Evolutionary conservation across 1,139 yeast genomes (phyloP).

Genomic region (Saccharomycopsis hybrid): DNA sequence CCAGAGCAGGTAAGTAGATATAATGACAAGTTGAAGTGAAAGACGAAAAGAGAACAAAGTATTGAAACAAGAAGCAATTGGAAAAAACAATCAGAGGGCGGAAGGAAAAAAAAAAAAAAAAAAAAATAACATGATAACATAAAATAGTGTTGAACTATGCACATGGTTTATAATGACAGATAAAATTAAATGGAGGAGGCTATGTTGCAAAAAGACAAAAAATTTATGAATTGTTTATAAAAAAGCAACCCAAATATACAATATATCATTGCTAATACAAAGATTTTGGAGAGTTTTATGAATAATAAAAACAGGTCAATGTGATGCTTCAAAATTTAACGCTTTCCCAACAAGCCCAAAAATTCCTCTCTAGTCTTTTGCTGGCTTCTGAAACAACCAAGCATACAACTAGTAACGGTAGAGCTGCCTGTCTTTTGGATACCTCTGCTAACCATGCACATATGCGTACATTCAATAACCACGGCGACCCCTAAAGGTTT

Average conservation of each 20-base stretch:
- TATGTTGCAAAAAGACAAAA: too few relatives aligned
- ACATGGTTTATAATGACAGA: too few relatives aligned
- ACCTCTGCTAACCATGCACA: constrained; percentile 99
- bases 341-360: constrained; percentile 30
- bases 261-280: too few relatives aligned
- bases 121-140: background rate
- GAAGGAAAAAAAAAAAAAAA: background rate
- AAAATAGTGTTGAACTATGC: background rate
- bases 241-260: too few relatives aligned
- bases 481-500: constrained; percentile 97
- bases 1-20: too few relatives aligned
- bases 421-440: constrained; percentile 92
- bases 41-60: background rate
- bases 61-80: background rate
- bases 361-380: constrained; percentile 97
- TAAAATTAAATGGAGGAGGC: background rate
- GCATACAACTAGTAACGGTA: constrained; percentile 94
- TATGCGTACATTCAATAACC: constrained; percentile 94
- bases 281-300: too few relatives aligned
- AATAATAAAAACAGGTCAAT: background rate
- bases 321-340: background rate
- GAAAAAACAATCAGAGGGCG: background rate
- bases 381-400: constrained; percentile 88
- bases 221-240: too few relatives aligned
- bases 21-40: background rate